Conservation (phyloP, 1,139 yeast genomes). For the Lizanozyma gosingica region DNA sequence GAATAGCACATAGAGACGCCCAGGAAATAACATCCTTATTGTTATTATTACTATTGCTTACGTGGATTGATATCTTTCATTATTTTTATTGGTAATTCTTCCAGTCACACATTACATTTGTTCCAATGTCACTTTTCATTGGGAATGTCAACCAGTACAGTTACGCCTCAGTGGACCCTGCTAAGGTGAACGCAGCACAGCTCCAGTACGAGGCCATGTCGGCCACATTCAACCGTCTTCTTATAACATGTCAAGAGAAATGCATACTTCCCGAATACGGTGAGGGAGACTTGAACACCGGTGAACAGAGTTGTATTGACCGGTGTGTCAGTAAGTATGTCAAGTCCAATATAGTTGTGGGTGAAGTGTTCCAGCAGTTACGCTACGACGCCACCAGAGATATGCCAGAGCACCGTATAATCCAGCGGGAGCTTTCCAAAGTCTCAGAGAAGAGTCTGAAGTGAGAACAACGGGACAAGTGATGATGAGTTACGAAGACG, state of each 20-base stretch:
- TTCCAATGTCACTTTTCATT: constrained; percentile 54
- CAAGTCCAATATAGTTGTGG: constrained; percentile 54
- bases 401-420: background rate
- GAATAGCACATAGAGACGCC: too few relatives aligned
- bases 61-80: too few relatives aligned
- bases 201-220: constrained; percentile 71
- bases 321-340: constrained; percentile 72
- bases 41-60: too few relatives aligned
- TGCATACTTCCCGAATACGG: constrained; percentile 72
- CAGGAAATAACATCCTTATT: too few relatives aligned
- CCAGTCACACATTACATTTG: too few relatives aligned
- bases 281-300: constrained; percentile 71
- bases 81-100: too few relatives aligned
- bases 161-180: constrained; percentile 47
- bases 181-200: constrained; percentile 61
- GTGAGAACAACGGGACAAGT: too few relatives aligned
- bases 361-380: constrained; percentile 21
- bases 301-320: constrained; percentile 68
- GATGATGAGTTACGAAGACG: too few relatives aligned
- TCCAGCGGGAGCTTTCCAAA: background rate
- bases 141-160: constrained; percentile 36
- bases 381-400: background rate
- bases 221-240: constrained; percentile 52
- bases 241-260: constrained; percentile 52
- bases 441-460: too few relatives aligned